Conservation (phyloP, 2,329 filamentous ascomycete genomes). For the Lachnellula occidentalis region DNA sequence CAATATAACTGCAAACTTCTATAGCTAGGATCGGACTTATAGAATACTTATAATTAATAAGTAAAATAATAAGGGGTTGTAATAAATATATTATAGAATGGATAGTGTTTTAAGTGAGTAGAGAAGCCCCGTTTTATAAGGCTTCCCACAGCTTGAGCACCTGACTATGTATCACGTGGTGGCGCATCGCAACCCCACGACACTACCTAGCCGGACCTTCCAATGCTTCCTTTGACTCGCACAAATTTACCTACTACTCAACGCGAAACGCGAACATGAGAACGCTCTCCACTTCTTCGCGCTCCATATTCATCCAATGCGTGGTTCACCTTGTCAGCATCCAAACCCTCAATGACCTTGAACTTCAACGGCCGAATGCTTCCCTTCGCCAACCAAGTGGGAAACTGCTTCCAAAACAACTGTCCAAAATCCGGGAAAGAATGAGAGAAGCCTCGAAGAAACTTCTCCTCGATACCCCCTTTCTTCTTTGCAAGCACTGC, state of each 20-base stretch:
- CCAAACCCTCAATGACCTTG: not conserved
- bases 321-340: not conserved
- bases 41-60: too few relatives aligned
- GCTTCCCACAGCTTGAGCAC: too few relatives aligned
- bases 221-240: too few relatives aligned
- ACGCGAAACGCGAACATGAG: not conserved
- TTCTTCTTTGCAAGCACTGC: not conserved
- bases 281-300: not conserved
- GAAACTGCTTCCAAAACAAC: not conserved
- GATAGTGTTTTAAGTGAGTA: too few relatives aligned
- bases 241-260: not conserved
- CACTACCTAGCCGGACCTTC: not conserved
- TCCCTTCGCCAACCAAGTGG: not conserved
- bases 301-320: not conserved
- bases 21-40: too few relatives aligned
- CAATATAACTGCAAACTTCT: too few relatives aligned
- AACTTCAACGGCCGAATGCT: not conserved
- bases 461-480: not conserved
- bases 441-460: not conserved
- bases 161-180: too few relatives aligned
- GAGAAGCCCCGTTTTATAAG: too few relatives aligned
- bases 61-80: too few relatives aligned
- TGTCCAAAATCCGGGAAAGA: not conserved
- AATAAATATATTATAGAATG: too few relatives aligned
- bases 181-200: too few relatives aligned